Conservation (phyloP, 176 grass and related monocot genomes). For the Eleusine indica region DNA sequence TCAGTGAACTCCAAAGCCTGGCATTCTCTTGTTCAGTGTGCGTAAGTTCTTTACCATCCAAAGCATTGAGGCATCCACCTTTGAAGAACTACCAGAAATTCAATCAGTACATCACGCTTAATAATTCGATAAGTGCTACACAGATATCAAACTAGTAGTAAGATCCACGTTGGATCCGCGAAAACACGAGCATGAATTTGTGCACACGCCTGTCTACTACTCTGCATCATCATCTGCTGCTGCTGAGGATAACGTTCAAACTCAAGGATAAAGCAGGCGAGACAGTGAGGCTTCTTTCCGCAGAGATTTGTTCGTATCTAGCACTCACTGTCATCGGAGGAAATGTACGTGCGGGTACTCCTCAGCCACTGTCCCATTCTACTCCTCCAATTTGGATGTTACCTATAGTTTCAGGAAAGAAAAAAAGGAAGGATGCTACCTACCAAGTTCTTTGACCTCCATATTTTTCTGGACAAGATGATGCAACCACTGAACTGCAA, state of each 20-base stretch:
- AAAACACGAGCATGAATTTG: not conserved
- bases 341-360: not conserved
- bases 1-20: not conserved
- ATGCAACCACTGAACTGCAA: not conserved
- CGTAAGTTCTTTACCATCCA: not conserved
- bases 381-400: not conserved
- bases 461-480: not conserved
- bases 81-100: too few relatives aligned
- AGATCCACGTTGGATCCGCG: not conserved
- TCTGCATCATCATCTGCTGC: not conserved
- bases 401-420: not conserved
- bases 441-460: not conserved
- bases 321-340: not conserved
- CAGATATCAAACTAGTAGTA: not conserved
- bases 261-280: not conserved
- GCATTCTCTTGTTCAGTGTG: not conserved
- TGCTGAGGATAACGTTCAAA: slow-evolving; percentile 30
- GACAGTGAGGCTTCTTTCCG: not conserved
- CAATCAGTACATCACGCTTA: not conserved
- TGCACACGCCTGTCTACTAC: not conserved
- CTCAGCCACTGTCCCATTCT: not conserved
- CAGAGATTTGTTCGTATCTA: not conserved
- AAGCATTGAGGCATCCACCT: too few relatives aligned
- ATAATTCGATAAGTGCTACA: not conserved
- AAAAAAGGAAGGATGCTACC: not conserved